Percentiles rank a stretch among this genome's conserved stretches.
phyloP scores from a whole-genome alignment of 2,329 filamentous ascomycete species.

The Fusarium cicatricum region DNA sequence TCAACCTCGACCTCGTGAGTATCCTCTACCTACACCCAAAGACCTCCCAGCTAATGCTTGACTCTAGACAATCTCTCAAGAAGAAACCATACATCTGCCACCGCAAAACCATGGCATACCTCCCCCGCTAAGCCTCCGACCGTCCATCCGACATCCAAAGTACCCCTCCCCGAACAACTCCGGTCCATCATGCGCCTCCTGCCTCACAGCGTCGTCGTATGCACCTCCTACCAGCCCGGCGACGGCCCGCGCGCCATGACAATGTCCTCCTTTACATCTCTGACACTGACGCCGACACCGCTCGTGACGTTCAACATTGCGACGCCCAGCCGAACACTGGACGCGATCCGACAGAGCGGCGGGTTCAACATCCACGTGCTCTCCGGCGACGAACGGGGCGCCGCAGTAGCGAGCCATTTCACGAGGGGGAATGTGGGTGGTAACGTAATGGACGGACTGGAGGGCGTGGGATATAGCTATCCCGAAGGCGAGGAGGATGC shows the following conservation, averaged over 20 bases:
- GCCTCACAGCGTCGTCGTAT: constrained; percentile 63
- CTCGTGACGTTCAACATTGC: constrained; percentile 66
- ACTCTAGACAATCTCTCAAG: constrained; percentile 19
- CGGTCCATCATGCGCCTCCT: constrained; percentile 63
- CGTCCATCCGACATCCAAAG: constrained; percentile 44
- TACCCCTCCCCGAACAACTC: constrained; percentile 55
- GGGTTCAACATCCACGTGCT: constrained; percentile 66
- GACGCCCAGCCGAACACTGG: constrained; percentile 63
- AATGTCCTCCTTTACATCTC: constrained; percentile 66
- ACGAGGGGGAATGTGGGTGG: constrained; percentile 56
- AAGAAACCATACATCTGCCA: constrained; percentile 27
- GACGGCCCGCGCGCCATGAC: constrained; percentile 60
- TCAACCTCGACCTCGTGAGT: constrained; percentile 27
- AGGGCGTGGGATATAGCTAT: constrained; percentile 27
- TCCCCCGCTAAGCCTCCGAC: constrained; percentile 46
- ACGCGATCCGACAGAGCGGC: constrained; percentile 55
- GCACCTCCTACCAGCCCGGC: constrained; percentile 55
- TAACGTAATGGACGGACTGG: constrained; percentile 51
- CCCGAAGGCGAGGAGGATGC: constrained; percentile 35
- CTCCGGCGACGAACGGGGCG: constrained; percentile 56
- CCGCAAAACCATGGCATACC: constrained; percentile 41
- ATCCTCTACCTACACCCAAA: neutral
- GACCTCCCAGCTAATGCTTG: constrained; percentile 11
- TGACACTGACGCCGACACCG: constrained; percentile 60
- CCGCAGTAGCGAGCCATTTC: constrained; percentile 60